A percentile compares a stretch with the other conserved stretches of the same genome.
These are phyloP conservation scores for Fusarium transvaalense DNA, from an alignment of 2,329 filamentous ascomycete species.

Conservation along the genomic window DNA sequence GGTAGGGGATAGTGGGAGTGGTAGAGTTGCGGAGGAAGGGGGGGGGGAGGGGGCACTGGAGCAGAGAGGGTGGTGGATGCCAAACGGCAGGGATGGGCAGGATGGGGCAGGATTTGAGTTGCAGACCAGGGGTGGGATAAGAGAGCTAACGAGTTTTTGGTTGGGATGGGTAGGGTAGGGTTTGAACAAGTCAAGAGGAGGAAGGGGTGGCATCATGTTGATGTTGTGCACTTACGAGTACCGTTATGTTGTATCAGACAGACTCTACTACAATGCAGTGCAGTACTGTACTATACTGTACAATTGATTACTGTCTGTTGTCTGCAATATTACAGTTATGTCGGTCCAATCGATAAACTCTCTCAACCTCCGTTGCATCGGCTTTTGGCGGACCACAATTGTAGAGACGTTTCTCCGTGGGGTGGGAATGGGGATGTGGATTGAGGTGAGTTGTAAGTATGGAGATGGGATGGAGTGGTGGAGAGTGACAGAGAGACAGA, in stretches of 20 bases:
- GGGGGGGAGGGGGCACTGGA: too few relatives aligned
- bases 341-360: constrained; percentile 22
- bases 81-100: constrained; percentile 35
- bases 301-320: neutral
- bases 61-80: constrained; percentile 37
- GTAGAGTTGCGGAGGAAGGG: constrained; percentile 5
- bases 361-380: neutral
- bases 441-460: constrained; percentile 16
- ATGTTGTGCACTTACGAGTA: constrained; percentile 29
- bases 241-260: constrained; percentile 6
- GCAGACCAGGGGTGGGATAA: constrained; percentile 32
- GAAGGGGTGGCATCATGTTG: constrained; percentile 36
- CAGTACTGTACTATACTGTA: neutral
- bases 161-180: constrained; percentile 28
- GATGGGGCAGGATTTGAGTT: constrained; percentile 40
- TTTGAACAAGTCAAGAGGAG: neutral
- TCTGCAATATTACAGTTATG: neutral
- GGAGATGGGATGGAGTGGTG: constrained; percentile 20
- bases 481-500: constrained; percentile 1
- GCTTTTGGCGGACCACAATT: constrained; percentile 16
- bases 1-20: too few relatives aligned
- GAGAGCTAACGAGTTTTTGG: constrained; percentile 30
- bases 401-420: constrained; percentile 19
- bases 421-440: constrained; percentile 23
- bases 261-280: constrained; percentile 1